A percentile compares a stretch with the other conserved stretches of the same genome.
Evolutionary conservation across 108 stramenopile genomes (phyloP).

Genomic region (Cyclotella sp.): DNA sequence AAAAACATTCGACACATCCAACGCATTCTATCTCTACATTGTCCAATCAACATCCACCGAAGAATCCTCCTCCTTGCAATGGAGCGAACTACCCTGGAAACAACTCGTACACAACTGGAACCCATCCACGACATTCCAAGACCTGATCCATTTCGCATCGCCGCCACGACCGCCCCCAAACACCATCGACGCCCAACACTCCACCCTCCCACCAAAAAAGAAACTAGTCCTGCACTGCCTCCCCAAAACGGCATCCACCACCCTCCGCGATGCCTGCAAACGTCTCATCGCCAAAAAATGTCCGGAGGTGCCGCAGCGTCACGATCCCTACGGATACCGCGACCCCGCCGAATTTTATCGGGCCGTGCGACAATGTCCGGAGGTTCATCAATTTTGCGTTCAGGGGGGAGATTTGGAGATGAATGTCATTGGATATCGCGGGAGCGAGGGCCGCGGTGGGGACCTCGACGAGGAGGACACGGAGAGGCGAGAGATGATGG

Average conservation of each 20-base stretch:
- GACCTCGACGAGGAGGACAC: neutral
- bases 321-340: conserved; percentile 39
- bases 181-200: neutral
- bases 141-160: neutral
- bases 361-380: conserved; percentile 6
- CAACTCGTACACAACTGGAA: conserved; percentile 27
- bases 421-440: conserved; percentile 30
- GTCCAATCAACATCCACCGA: conserved; percentile 14
- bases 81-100: conserved; percentile 35
- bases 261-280: conserved; percentile 28
- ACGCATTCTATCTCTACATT: conserved; percentile 22
- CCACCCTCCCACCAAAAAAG: conserved; percentile 1
- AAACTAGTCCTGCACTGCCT: conserved; percentile 41
- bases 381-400: conserved; percentile 42
- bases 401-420: conserved; percentile 40
- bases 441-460: neutral
- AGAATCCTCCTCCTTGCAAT: conserved; percentile 20
- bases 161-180: neutral
- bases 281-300: conserved; percentile 8
- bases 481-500: neutral
- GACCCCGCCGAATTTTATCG: conserved; percentile 24
- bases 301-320: conserved; percentile 2
- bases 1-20: conserved; percentile 9
- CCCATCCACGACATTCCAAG: conserved; percentile 23
- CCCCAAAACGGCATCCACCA: conserved; percentile 44